Evolutionary conservation across 208 protist species (phyloP).

Genomic region (Leishmania turanica): DNA sequence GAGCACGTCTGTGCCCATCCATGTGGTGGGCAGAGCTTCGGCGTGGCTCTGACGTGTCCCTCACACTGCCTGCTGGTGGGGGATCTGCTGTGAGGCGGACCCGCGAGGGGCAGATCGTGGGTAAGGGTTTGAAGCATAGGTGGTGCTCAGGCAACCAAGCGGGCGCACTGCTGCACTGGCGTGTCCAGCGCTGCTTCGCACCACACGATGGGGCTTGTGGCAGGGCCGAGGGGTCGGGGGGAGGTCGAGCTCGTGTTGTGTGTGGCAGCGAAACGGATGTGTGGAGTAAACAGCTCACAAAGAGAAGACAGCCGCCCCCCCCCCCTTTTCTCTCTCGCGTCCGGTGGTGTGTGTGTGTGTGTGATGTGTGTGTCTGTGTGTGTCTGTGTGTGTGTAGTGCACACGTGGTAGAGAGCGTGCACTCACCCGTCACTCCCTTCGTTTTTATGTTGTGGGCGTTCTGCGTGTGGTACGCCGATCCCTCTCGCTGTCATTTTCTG

Average conservation of each 20-base stretch:
- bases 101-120: too few relatives aligned
- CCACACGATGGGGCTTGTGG: neutral
- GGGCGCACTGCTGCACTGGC: neutral
- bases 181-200: neutral
- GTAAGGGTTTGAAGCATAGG: neutral
- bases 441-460: neutral
- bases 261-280: too few relatives aligned
- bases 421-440: neutral
- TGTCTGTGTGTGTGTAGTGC: neutral
- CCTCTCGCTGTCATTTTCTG: slow-evolving; percentile 18
- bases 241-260: too few relatives aligned
- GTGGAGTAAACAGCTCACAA: neutral
- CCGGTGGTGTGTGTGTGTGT: neutral
- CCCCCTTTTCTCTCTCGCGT: neutral
- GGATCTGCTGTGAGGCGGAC: too few relatives aligned
- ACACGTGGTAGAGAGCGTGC: neutral
- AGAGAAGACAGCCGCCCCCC: neutral
- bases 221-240: neutral
- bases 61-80: too few relatives aligned
- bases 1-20: too few relatives aligned
- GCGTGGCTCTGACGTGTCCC: too few relatives aligned
- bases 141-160: too few relatives aligned
- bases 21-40: too few relatives aligned
- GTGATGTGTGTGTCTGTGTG: too few relatives aligned
- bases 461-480: neutral